phyloP scores from a whole-genome alignment of 306 rosid genomes.

The Fragaria nilgerrensis region DNA sequence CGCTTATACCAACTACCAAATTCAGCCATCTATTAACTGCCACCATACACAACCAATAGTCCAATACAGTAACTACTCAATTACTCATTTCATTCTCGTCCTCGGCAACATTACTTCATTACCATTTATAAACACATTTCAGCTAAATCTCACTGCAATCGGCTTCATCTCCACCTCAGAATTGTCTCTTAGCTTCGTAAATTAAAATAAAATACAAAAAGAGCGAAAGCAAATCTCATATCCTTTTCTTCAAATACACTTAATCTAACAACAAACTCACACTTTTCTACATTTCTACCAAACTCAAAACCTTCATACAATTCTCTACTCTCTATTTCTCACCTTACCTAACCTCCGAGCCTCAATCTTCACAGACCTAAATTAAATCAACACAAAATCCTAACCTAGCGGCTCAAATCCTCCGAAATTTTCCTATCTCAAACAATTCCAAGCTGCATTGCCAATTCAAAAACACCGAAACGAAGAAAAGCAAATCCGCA shows the following conservation, averaged over 20 bases:
- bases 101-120: not conserved
- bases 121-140: not conserved
- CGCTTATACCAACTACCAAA: not conserved
- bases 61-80: not conserved
- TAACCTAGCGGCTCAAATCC: slow-evolving; percentile 1
- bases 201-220: not conserved
- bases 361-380: slow-evolving; percentile 6
- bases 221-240: not conserved
- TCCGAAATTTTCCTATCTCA: not conserved
- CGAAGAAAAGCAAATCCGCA: not conserved
- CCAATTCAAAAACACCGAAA: slow-evolving; percentile 11
- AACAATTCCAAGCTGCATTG: slow-evolving; percentile 36
- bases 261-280: not conserved
- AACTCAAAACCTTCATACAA: not conserved
- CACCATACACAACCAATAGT: not conserved
- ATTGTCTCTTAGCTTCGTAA: not conserved
- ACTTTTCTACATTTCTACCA: not conserved
- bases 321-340: not conserved
- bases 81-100: not conserved
- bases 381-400: slow-evolving; percentile 6
- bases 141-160: not conserved
- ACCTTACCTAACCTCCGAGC: not conserved
- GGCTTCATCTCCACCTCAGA: not conserved
- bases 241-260: slow-evolving; percentile 23
- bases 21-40: not conserved